These are phyloP conservation scores for Ophiostoma montium DNA, from an alignment of 2,329 filamentous ascomycete genomes.

Conservation along the genomic window DNA sequence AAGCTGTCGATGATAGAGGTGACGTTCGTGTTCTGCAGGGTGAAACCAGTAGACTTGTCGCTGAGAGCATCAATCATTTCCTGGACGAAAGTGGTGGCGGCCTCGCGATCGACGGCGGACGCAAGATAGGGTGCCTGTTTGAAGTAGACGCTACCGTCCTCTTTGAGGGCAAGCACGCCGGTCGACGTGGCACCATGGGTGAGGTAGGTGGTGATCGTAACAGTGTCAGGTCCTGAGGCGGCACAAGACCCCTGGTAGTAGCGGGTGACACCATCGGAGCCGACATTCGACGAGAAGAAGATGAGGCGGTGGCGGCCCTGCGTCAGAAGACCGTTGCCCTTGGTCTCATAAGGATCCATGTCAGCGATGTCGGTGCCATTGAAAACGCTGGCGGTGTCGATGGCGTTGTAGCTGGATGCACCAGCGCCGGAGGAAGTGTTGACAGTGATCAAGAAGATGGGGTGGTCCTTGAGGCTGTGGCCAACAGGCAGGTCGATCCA, in stretches of 20 bases:
- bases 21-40: constrained; percentile 22
- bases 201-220: constrained; percentile 47
- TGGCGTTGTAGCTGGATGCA: neutral
- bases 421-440: neutral
- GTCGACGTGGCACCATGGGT: constrained; percentile 48
- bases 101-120: constrained; percentile 43
- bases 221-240: constrained; percentile 22
- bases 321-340: constrained; percentile 44
- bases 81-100: constrained; percentile 51
- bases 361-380: constrained; percentile 26
- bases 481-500: constrained; percentile 48
- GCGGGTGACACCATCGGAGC: constrained; percentile 43
- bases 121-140: constrained; percentile 41
- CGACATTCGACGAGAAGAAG: constrained; percentile 42
- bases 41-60: constrained; percentile 38
- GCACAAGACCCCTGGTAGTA: constrained; percentile 47
- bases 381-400: neutral
- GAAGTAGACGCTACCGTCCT: constrained; percentile 44
- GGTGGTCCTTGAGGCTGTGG: constrained; percentile 42
- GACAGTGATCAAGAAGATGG: neutral
- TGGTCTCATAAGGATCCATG: constrained; percentile 30
- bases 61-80: constrained; percentile 40
- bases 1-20: constrained; percentile 34
- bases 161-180: constrained; percentile 45
- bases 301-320: constrained; percentile 52